Conservation (phyloP, 2,329 filamentous ascomycete species). For the Geosmithia putterillii region DNA sequence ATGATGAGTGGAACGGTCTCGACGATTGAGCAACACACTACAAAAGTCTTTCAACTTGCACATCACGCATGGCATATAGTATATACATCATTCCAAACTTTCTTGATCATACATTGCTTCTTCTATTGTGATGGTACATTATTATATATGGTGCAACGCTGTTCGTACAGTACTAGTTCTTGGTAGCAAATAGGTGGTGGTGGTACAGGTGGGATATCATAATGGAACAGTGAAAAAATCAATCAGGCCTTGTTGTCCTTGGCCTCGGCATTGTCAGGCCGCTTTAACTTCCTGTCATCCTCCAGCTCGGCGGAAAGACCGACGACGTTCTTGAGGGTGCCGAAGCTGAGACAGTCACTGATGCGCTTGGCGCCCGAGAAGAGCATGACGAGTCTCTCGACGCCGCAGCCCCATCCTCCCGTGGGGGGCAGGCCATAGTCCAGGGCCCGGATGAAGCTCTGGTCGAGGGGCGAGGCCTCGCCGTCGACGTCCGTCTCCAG, state of each 20-base stretch:
- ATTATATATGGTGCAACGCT: not conserved
- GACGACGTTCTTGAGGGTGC: conserved; percentile 61
- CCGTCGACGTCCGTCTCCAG: conserved; percentile 19
- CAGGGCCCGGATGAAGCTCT: conserved; percentile 72
- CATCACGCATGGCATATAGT: not conserved
- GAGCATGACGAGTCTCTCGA: conserved; percentile 87
- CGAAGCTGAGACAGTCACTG: conserved; percentile 78
- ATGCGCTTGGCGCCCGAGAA: conserved; percentile 71
- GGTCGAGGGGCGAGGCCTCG: conserved; percentile 45
- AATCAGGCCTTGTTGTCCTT: not conserved
- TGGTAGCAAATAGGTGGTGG: not conserved
- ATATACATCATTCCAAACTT: not conserved
- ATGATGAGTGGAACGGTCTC: conserved; percentile 35
- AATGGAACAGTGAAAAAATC: not conserved
- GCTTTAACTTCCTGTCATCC: not conserved
- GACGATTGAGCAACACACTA: conserved; percentile 19
- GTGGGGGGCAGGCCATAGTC: conserved; percentile 91
- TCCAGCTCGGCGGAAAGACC: conserved; percentile 2
- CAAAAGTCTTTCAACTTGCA: not conserved
- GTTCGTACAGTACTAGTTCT: not conserved
- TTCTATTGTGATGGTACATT: not conserved
- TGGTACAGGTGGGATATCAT: not conserved
- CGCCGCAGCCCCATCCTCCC: conserved; percentile 89
- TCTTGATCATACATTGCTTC: no score
- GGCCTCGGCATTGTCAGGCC: not conserved